Conservation (phyloP, 2,329 filamentous ascomycete genomes). For the Pestalotiopsis fici region DNA sequence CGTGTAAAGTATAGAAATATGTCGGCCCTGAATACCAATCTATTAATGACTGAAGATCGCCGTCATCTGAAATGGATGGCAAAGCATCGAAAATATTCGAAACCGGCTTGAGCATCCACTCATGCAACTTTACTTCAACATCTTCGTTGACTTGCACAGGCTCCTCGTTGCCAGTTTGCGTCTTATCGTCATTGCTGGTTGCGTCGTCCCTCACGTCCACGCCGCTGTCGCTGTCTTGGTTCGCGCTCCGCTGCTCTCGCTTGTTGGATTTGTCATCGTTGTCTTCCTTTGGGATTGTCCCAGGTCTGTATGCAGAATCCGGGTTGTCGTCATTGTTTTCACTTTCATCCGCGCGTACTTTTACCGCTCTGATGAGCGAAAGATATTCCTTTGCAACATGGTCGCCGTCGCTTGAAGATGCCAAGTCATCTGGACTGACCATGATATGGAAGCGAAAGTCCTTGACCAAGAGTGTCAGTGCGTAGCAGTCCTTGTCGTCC, state of each 20-base stretch:
- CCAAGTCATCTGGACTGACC: neutral
- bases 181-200: neutral
- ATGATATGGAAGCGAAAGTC: slow-evolving; percentile 13
- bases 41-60: neutral
- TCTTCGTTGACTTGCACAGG: neutral
- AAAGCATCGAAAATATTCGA: neutral
- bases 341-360: neutral
- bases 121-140: neutral
- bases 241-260: neutral
- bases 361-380: slow-evolving; percentile 1
- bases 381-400: neutral
- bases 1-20: neutral
- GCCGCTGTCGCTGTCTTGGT: neutral
- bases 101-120: neutral
- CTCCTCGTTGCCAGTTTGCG: too few relatives aligned
- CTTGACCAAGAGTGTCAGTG: slow-evolving; percentile 4
- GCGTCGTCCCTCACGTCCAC: neutral
- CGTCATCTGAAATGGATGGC: neutral
- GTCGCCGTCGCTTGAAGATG: neutral
- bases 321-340: neutral
- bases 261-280: neutral
- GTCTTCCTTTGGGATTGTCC: neutral
- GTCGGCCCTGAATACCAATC: neutral
- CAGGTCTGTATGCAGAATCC: neutral
- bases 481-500: slow-evolving; percentile 2